These are phyloP conservation scores for Immersiella caudata DNA, from an alignment of 495 filamentous ascomycete species.

Conservation along the genomic window DNA sequence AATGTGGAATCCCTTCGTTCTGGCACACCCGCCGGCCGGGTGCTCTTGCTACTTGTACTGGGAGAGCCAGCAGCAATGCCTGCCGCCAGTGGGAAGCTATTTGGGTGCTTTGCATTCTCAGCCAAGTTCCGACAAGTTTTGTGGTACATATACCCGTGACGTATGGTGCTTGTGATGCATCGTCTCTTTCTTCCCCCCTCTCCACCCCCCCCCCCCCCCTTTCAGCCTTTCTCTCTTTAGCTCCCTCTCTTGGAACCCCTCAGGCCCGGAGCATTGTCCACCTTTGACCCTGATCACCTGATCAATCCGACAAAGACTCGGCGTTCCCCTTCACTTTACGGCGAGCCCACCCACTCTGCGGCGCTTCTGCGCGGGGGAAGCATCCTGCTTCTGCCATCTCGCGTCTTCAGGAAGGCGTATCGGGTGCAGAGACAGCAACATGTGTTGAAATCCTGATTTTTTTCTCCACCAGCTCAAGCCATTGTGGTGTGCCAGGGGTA, in stretches of 20 bases:
- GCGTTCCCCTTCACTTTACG: constrained; percentile 6
- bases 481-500: background rate
- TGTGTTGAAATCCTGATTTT: background rate
- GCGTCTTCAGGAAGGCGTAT: background rate
- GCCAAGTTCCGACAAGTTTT: background rate
- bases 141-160: background rate
- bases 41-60: background rate
- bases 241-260: background rate
- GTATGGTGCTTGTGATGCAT: background rate
- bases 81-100: background rate
- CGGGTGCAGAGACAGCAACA: background rate
- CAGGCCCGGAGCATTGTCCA: background rate
- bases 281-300: background rate
- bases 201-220: background rate
- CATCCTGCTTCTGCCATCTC: background rate
- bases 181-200: background rate
- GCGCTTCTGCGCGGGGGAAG: background rate
- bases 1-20: constrained; percentile 20
- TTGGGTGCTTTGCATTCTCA: background rate
- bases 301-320: background rate
- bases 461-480: background rate
- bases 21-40: background rate
- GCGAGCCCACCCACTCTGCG: background rate
- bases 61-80: background rate
- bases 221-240: background rate